Evolutionary conservation across 1,284 basidiomycete genomes (phyloP).

Genomic region (Apiotrichum veenhuisii): DNA sequence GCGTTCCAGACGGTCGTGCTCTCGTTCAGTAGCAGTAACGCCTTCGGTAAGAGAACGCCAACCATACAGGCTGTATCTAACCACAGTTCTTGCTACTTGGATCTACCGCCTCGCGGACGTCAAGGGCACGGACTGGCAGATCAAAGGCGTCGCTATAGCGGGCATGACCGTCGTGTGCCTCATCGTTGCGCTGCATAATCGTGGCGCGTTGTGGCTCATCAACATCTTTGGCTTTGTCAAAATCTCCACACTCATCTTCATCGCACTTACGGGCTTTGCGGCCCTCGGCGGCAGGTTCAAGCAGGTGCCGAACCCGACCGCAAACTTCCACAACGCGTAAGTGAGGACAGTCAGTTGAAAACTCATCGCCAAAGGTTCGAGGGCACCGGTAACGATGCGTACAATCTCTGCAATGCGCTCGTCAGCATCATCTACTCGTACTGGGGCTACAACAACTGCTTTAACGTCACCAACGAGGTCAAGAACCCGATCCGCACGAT

Average conservation of each 20-base stretch:
- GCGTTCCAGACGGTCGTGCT: conserved; percentile 28
- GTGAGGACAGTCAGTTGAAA: too few species aligned
- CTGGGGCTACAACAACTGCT: conserved; percentile 52
- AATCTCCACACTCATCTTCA: conserved; percentile 10
- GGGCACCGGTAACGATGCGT: conserved; percentile 52
- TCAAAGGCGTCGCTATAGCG: conserved; percentile 11
- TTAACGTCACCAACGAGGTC: conserved; percentile 55
- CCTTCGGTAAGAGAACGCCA: conserved; percentile 7
- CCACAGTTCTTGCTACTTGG: conserved; percentile 21
- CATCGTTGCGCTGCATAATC: not conserved
- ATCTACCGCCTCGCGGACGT: conserved; percentile 23
- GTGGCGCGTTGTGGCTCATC: not conserved
- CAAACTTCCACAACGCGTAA: conserved; percentile 55
- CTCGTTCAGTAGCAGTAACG: conserved; percentile 25
- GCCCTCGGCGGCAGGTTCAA: conserved; percentile 54
- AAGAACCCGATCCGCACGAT: conserved; percentile 38
- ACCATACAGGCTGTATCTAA: not conserved
- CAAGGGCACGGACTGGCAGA: conserved; percentile 21
- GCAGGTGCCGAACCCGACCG: conserved; percentile 53
- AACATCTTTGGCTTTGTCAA: conserved; percentile 4
- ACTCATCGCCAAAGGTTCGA: too few species aligned
- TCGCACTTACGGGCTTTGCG: conserved; percentile 54
- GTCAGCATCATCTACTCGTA: conserved; percentile 26
- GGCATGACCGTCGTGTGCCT: not conserved
- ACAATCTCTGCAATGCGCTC: conserved; percentile 50